Conservation (phyloP, 352 stramenopile genomes). For the Peronospora belbahrii region DNA sequence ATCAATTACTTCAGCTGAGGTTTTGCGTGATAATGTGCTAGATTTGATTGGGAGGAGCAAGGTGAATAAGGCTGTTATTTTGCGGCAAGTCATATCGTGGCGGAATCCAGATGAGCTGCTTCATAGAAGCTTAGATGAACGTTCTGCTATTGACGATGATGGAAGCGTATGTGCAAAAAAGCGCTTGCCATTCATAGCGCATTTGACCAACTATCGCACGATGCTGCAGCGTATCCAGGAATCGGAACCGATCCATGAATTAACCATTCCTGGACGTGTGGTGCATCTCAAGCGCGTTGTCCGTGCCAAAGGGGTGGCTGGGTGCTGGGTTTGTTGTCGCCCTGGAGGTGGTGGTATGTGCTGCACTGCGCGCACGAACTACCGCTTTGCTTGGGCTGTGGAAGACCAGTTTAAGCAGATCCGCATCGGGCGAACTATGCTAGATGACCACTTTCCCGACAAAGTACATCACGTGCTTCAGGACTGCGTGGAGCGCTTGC, state of each 20-base stretch:
- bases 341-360: constrained; percentile 65
- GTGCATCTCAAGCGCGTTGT: constrained; percentile 68
- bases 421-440: constrained; percentile 75
- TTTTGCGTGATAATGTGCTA: constrained; percentile 72
- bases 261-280: constrained; percentile 69
- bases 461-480: constrained; percentile 84
- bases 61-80: constrained; percentile 73
- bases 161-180: constrained; percentile 20
- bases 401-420: constrained; percentile 62
- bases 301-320: constrained; percentile 19
- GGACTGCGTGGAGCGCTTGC: constrained; percentile 58
- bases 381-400: constrained; percentile 64
- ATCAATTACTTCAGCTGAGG: constrained; percentile 67
- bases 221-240: constrained; percentile 81
- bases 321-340: constrained; percentile 81
- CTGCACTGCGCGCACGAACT: constrained; percentile 78
- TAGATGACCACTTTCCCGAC: constrained; percentile 85
- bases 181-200: constrained; percentile 39
- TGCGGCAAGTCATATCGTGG: constrained; percentile 75
- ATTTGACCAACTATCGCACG: constrained; percentile 73
- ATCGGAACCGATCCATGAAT: constrained; percentile 69
- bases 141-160: constrained; percentile 22
- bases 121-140: constrained; percentile 22
- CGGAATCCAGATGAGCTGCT: constrained; percentile 70
- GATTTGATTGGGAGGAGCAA: constrained; percentile 82